A percentile compares a stretch with the other conserved stretches of the same genome.
These are phyloP conservation scores for Poronia punctata DNA, from an alignment of 495 filamentous ascomycete genomes.

Conservation along the genomic window DNA sequence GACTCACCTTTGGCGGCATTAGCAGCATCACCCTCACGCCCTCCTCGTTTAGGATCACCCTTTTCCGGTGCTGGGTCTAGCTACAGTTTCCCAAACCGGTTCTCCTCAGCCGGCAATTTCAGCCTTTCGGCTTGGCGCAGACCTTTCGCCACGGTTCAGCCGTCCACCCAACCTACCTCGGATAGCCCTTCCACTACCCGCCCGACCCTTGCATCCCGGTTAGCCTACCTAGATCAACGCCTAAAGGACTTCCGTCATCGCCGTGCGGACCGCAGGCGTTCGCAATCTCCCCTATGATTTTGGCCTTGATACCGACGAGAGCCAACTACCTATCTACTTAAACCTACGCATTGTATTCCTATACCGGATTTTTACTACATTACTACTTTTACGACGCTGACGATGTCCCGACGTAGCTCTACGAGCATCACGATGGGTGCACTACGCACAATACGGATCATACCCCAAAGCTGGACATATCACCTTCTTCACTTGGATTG, in stretches of 20 bases:
- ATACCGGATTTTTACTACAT: conserved; percentile 17
- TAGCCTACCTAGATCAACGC: conserved; percentile 45
- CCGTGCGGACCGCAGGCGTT: conserved; percentile 24
- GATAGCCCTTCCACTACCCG: conserved; percentile 25
- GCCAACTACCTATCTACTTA: conserved; percentile 1
- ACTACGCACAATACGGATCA: conserved; percentile 12
- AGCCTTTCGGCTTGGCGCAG: conserved; percentile 36
- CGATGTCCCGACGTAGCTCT: conserved; percentile 16
- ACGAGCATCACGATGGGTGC: conserved; percentile 6
- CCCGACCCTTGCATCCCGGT: conserved; percentile 34
- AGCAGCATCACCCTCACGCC: conserved; percentile 18
- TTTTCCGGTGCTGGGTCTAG: conserved; percentile 37
- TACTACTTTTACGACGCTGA: conserved; percentile 25
- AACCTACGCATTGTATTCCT: conserved; percentile 11
- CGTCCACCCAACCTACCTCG: conserved; percentile 20
- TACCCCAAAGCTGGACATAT: conserved; percentile 3
- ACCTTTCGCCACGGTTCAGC: conserved; percentile 41
- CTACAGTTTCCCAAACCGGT: conserved; percentile 43
- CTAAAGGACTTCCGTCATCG: conserved; percentile 43
- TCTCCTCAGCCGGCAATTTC: conserved; percentile 33
- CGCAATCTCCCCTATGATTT: conserved; percentile 35
- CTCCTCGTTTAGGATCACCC: conserved; percentile 45
- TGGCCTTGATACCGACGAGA: background rate
- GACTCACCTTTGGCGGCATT: conserved; percentile 12
- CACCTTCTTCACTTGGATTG: conserved; percentile 3